These are phyloP conservation scores for Excoecaria cochinchinensis DNA, from an alignment of 345 rosid species.

Conservation along the genomic window DNA sequence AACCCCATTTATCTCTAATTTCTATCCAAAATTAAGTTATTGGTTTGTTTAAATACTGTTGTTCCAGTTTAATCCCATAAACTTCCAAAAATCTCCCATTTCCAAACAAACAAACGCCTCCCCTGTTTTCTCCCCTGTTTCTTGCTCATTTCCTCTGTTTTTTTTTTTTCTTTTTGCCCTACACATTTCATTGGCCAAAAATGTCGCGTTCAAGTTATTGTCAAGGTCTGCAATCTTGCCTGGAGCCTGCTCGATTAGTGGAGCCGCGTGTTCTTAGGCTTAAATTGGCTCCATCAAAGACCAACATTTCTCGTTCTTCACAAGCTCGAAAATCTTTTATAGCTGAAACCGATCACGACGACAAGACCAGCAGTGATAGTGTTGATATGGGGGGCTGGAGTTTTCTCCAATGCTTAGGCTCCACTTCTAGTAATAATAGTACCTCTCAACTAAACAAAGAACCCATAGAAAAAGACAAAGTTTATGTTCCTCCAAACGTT, in stretches of 20 bases:
- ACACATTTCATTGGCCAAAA: slow-evolving; percentile 6
- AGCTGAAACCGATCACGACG: slow-evolving; percentile 8
- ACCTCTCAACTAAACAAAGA: not conserved
- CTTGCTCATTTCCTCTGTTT: slow-evolving; percentile 9
- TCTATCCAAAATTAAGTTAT: not conserved
- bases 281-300: slow-evolving; percentile 37
- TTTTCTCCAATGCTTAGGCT: slow-evolving; percentile 20
- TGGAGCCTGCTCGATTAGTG: slow-evolving; percentile 30
- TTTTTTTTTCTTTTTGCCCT: not conserved
- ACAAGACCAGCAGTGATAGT: slow-evolving; percentile 9
- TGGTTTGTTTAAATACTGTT: not conserved
- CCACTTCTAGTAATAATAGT: too few species aligned
- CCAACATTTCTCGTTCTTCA: slow-evolving; percentile 3
- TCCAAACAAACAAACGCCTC: not conserved
- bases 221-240: slow-evolving; percentile 54
- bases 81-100: slow-evolving; percentile 1
- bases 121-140: slow-evolving; percentile 26
- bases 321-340: not conserved
- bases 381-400: slow-evolving; percentile 24
- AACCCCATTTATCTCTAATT: not conserved
- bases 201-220: slow-evolving; percentile 47
- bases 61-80: not conserved
- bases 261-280: slow-evolving; percentile 41
- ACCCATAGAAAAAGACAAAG: not conserved
- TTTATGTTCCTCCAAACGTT: slow-evolving; percentile 10